Base-by-base conservation (phyloP, 2,329 filamentous ascomycete genomes). In the Colletotrichum scovillei region DNA sequence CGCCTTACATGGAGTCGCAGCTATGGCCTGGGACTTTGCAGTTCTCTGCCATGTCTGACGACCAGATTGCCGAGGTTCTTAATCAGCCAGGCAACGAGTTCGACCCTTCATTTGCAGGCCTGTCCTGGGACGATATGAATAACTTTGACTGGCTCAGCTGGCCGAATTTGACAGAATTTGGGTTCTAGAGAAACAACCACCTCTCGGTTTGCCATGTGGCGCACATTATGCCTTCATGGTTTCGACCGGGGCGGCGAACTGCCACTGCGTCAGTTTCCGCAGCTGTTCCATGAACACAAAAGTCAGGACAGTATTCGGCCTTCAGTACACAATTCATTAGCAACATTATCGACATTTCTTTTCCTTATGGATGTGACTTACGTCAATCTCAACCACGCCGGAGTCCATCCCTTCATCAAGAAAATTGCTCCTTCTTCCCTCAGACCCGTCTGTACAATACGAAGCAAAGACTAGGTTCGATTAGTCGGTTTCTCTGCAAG, bases 11-110 rank as follows among this genome's bases (percentile, higher is more conserved):
- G 58, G 78, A 79, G 60, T 55, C 77, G 78, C 65, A 72, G 5
- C 71, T 86, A 9, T 88, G 86, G 85, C 78, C 85, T 0, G 87
- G 89, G 73, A 85, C 88, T 5, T 77, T 92, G 26, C 89, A 91
- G 28, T 92, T 93, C 78, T 92, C 90, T 2, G 85, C 90, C 38
- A 93, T 93, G 92, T 93, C 91, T 0, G 90, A 92, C 70, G 88
- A 92, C 71, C 91, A 93, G 78, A 91, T 93, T 59, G 86, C 90
- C 5, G 90, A 92, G 75, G 90, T 91, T 5, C 86, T 93, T 32
- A 92, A 91, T 77, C 88, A 90, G 74, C 89, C 90, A 0, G 90
- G 88, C 4, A 88, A 90, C 30, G 87, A 88, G 19, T 89, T 92
- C 74, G 88, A 90, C 22, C 84, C 86, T 1, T 86, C 84, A 3